phyloP scores from a whole-genome alignment of 1,139 yeast species.

The Nakaseomyces kungkrabaensis region DNA sequence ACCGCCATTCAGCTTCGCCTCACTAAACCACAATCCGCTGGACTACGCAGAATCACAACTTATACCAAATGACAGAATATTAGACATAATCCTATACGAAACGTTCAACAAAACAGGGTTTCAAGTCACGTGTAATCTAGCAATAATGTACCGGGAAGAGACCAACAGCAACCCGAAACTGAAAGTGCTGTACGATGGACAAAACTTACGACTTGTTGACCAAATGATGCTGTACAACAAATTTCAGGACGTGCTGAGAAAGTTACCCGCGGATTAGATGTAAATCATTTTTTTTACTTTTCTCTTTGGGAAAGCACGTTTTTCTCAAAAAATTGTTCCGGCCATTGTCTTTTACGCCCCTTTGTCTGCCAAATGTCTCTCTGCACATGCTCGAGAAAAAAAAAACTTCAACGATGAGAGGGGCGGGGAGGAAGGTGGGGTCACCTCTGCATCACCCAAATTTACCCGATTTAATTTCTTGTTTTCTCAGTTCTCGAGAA shows the following conservation, averaged over 20 bases:
- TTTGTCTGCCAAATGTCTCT: no score
- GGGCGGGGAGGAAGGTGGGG: no score
- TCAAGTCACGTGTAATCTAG: not conserved
- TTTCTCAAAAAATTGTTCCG: no score
- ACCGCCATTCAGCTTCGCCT: not conserved
- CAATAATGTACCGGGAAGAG: not conserved
- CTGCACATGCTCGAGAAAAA: no score
- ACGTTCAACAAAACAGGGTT: slow-evolving; percentile 1
- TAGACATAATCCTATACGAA: not conserved
- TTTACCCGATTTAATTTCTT: no score
- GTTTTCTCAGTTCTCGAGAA: no score
- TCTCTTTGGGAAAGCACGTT: no score
- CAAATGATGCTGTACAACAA: slow-evolving; percentile 2
- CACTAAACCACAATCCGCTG: not conserved
- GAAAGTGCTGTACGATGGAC: not conserved
- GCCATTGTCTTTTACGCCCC: no score
- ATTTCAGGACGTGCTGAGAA: not conserved
- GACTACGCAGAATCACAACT: not conserved
- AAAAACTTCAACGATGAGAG: no score
- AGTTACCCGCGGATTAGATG: not conserved
- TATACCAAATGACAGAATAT: not conserved
- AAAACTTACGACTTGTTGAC: not conserved
- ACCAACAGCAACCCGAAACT: not conserved
- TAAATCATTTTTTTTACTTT: not conserved
- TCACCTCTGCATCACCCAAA: no score